Evolutionary conservation across 2,329 filamentous ascomycete genomes (phyloP).

Genomic region (Rutstroemia sp.): DNA sequence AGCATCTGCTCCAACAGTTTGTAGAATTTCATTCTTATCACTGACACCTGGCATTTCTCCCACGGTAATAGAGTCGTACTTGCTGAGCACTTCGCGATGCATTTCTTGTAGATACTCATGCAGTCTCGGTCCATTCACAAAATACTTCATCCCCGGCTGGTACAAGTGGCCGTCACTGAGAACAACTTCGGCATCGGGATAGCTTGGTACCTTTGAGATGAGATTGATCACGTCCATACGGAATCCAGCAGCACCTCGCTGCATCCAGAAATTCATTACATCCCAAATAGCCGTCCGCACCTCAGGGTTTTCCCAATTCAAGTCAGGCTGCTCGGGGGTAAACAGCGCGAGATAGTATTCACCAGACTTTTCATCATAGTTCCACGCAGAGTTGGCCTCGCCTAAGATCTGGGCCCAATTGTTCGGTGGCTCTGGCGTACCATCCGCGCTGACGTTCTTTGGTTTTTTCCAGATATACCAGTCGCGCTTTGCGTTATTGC

Average conservation of each 20-base stretch:
- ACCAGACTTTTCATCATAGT: conserved; percentile 42
- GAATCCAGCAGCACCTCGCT: conserved; percentile 47
- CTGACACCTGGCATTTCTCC: conserved; percentile 41
- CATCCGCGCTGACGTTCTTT: conserved; percentile 25
- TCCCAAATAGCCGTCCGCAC: conserved; percentile 62
- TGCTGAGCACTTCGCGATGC: conserved; percentile 16
- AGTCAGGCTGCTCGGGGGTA: conserved; percentile 62
- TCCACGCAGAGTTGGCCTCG: conserved; percentile 38
- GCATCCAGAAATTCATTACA: conserved; percentile 67
- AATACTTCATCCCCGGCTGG: conserved; percentile 39
- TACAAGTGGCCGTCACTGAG: conserved; percentile 24
- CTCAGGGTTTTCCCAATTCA: conserved; percentile 67
- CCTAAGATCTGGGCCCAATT: conserved; percentile 35
- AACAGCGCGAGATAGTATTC: conserved; percentile 57
- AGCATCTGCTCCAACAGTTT: conserved; percentile 46
- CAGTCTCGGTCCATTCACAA: conserved; percentile 50
- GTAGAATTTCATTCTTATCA: conserved; percentile 41
- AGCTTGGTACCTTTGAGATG: conserved; percentile 52
- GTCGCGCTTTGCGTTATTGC: conserved; percentile 45
- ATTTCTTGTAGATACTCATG: conserved; percentile 43
- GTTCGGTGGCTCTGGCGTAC: conserved; percentile 35
- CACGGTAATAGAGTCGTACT: conserved; percentile 42
- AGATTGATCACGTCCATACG: conserved; percentile 62
- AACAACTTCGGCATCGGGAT: conserved; percentile 42
- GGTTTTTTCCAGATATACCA: conserved; percentile 57